Evolutionary conservation across 192 early-diverging fungal genomes (phyloP).

Genomic region (Paraglomus brasilianum): DNA sequence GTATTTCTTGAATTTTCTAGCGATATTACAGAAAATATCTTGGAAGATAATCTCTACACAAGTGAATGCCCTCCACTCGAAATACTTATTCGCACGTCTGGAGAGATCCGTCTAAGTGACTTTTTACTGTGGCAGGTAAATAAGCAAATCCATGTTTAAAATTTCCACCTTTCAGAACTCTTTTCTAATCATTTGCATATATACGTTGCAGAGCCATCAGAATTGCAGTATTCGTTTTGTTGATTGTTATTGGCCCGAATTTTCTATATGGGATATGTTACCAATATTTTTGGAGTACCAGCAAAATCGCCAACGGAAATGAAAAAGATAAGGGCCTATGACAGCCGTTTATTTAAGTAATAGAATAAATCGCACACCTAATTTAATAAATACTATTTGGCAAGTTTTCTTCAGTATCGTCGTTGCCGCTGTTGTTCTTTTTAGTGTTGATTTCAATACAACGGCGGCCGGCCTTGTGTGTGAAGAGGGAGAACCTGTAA

Average conservation of each 20-base stretch:
- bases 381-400: no score
- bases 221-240: conserved; percentile 85
- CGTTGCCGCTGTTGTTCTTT: no score
- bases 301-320: no score
- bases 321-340: no score
- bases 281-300: conserved; percentile 84
- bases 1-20: conserved; percentile 34
- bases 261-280: conserved; percentile 83
- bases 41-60: conserved; percentile 65
- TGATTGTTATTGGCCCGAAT: conserved; percentile 92
- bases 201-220: conserved; percentile 38
- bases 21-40: conserved; percentile 61
- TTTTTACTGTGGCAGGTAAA: conserved; percentile 89
- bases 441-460: no score
- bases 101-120: conserved; percentile 93
- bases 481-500: no score
- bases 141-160: not conserved
- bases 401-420: no score
- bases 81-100: conserved; percentile 89
- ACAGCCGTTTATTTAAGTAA: no score
- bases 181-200: not conserved
- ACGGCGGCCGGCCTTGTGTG: no score
- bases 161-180: no score
- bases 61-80: conserved; percentile 72
- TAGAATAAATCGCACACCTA: no score